Conservation (phyloP, 2,329 filamentous ascomycete genomes). For the Botryosphaeria dothidea region DNA sequence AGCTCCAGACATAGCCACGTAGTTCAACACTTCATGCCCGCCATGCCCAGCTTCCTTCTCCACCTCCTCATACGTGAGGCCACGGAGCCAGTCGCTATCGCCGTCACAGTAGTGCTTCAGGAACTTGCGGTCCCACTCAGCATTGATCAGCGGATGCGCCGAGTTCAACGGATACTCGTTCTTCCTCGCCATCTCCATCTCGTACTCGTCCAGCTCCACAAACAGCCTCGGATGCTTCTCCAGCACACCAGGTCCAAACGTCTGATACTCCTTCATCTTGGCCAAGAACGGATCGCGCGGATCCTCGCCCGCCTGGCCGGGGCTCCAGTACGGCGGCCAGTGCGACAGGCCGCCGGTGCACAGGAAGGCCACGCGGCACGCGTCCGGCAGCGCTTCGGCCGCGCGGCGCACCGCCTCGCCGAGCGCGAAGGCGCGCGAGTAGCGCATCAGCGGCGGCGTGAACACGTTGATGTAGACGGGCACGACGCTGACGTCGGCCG, state of each 20-base stretch:
- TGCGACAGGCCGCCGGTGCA: conserved; percentile 27
- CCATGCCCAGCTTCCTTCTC: conserved; percentile 26
- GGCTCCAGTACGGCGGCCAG: conserved; percentile 35
- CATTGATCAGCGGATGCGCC: conserved; percentile 33
- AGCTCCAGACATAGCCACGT: conserved; percentile 22
- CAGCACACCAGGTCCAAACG: conserved; percentile 27
- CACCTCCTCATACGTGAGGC: conserved; percentile 26
- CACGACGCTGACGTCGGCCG: conserved; percentile 26
- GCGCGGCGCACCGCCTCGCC: conserved; percentile 30
- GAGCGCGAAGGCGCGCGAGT: conserved; percentile 31
- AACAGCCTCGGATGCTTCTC: conserved; percentile 29
- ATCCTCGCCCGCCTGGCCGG: conserved; percentile 27
- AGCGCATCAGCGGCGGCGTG: conserved; percentile 32
- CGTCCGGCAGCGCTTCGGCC: conserved; percentile 11
- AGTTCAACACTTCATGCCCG: conserved; percentile 27
- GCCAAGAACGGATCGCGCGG: conserved; percentile 30
- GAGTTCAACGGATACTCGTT: conserved; percentile 34
- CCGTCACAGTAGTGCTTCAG: conserved; percentile 23
- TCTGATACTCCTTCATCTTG: conserved; percentile 33
- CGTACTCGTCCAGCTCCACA: conserved; percentile 32
- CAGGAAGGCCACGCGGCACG: conserved; percentile 18
- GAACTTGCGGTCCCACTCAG: conserved; percentile 31
- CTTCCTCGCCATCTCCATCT: conserved; percentile 33
- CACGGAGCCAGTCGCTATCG: conserved; percentile 26
- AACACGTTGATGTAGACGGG: conserved; percentile 34